Base-by-base conservation (phyloP, 208 protist genomes). In the Leishmania amazonensis region DNA sequence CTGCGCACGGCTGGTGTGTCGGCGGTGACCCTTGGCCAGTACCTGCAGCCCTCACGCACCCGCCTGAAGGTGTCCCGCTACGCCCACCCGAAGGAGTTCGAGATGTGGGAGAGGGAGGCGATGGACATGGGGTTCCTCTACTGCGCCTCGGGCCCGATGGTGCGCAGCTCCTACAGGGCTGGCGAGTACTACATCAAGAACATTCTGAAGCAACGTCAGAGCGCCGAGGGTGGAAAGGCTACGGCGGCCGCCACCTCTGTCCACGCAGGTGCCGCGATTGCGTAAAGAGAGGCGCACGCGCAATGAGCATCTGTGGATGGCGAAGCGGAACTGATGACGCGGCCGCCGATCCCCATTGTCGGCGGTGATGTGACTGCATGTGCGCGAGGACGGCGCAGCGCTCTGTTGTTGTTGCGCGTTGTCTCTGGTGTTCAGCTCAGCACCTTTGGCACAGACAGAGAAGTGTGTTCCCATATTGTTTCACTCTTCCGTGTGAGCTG, bases 21-120 rank as follows among this genome's bases (percentile, higher is more conserved):
- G 45, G 93, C 91, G 3, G 85, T 99, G 49, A 99, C 98, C 3
- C 87, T 99, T 15, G 98, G 99, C 1, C 99, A 99, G 88, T 99
- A 99, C 85, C 90, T 99, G 71, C 97, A 98, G 78, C 99, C 99
- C 35, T 95, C 96, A 17, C 94, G 94, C 67, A 97, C 93, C 54
- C 99, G 99, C 58, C 98, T 99, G 90, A 99, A 99, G 87, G 99
- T 99, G 21, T 88, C 89, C 17, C 96, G 95, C 70, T 99, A 99
- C 79, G 98, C 99, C 13, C 94, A 98, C 72, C 98, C 98, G 11
- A 99, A 97, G 70, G 94, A 99, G 84, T 99, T 99, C 89, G 95
- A 99, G 62, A 95, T 98, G 87, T 99, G 96, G 96, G 88, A 95
- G 81, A 82, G 95, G 80, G 97, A 99, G 88, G 98, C 97, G 70